Base-by-base conservation (phyloP, 306 rosid genomes). In the Trifolium repens region DNA sequence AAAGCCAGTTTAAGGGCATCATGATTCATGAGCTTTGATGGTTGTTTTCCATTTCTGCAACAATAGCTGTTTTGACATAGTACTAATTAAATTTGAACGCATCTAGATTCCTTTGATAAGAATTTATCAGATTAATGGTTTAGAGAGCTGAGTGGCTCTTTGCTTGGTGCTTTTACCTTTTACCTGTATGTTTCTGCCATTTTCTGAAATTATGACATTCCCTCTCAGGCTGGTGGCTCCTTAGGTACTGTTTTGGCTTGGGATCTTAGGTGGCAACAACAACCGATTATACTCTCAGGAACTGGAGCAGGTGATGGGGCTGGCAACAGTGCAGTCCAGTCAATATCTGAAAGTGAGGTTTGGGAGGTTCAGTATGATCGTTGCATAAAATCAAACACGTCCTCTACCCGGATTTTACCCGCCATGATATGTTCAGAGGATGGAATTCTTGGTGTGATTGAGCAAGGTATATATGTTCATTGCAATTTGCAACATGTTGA, bases 281-380 rank as follows among this genome's bases (percentile, higher is more conserved):
- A 91, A 76, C 96, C 98, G 0, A 85, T 91, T 73, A 81, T 91
- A 86, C 93, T 94, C 50, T 91, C 97, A 0, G 94, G 90, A 43
- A 69, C 77, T n/a, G 97, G 87, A 37, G 80, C 85, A 65, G 90
- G 86, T 46, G 83, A 79, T 61, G 90, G 85, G 61, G 85, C 76
- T 52, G 70, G 79, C 46, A 82, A 87, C 64, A 30, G 62, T 19
- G 78, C 17, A 72, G 82, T 74, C 35, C 89, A 62, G 65, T 80
- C 89, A 22, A 79, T 90, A 46, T 88, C 87, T 67, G 96, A 90
- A 82, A 94, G 98, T 77, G 98, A 94, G 93, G 91, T 94, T 76
- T 94, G 98, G 98, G 98, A 94, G 86, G 96, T 90, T 78, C 98
- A 86, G 61, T 94, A 90, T 78, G 98, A 94, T 73, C 83, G 84